Evolutionary conservation across 148 eudicot genomes (phyloP).

Genomic region (Camellia sinensis): DNA sequence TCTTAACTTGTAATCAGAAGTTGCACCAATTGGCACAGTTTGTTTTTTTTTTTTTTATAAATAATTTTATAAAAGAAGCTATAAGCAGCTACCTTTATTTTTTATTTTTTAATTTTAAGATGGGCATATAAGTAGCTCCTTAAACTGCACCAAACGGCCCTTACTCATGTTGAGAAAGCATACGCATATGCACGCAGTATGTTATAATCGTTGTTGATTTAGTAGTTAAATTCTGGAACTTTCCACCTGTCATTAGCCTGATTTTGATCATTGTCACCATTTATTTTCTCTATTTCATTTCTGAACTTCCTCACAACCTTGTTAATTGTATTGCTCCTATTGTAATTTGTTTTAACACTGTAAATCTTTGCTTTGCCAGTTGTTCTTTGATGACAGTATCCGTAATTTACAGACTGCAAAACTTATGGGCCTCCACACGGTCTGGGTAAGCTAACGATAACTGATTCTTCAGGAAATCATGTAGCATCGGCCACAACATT

Average conservation of each 20-base stretch:
- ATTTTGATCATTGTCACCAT: not conserved
- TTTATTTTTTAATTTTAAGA: no score
- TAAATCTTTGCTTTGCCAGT: constrained; percentile 34
- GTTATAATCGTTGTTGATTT: not conserved
- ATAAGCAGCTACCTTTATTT: no score
- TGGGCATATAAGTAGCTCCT: no score
- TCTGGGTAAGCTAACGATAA: constrained; percentile 51
- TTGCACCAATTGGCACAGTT: no score
- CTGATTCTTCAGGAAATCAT: no score
- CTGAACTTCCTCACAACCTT: not conserved
- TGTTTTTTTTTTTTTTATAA: no score
- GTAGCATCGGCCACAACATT: no score
- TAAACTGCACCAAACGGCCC: no score
- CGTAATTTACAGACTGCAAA: constrained; percentile 72
- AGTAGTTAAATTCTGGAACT: not conserved
- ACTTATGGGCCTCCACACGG: constrained; percentile 61
- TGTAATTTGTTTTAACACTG: not conserved
- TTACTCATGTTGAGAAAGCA: not conserved
- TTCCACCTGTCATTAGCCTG: not conserved
- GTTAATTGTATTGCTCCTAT: not conserved
- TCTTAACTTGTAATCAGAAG: no score
- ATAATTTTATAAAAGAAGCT: no score
- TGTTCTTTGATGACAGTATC: constrained; percentile 85
- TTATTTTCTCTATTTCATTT: not conserved
- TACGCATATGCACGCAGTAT: not conserved